These are phyloP conservation scores for Paracamarosporium sp. DNA, from an alignment of 2,329 filamentous ascomycete genomes.

Conservation along the genomic window DNA sequence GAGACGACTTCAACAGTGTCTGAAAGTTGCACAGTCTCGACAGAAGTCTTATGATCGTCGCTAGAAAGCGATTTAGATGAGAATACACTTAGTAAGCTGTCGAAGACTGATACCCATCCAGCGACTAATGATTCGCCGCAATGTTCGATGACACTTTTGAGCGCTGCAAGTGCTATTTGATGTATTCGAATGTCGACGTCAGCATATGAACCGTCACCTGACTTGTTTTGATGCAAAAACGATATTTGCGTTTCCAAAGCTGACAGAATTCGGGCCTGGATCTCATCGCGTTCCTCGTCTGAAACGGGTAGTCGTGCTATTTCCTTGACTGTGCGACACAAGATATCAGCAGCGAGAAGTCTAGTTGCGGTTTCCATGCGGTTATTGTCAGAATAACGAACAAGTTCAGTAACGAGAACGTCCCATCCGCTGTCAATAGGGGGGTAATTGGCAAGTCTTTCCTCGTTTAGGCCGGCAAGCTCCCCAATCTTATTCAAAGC, in stretches of 20 bases:
- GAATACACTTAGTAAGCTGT: constrained; percentile 85
- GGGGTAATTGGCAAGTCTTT: constrained; percentile 71
- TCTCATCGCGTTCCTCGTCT: constrained; percentile 51
- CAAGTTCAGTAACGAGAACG: constrained; percentile 64
- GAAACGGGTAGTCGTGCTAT: constrained; percentile 60
- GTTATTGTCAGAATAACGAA: constrained; percentile 52
- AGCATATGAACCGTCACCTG: constrained; percentile 63
- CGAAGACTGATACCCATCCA: constrained; percentile 87
- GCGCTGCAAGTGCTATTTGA: constrained; percentile 76
- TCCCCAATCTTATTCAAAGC: constrained; percentile 57
- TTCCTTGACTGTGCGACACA: constrained; percentile 55
- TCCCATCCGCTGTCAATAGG: constrained; percentile 78
- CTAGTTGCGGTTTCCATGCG: constrained; percentile 52
- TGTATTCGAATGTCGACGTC: constrained; percentile 80
- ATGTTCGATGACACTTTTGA: constrained; percentile 84
- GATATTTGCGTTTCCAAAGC: constrained; percentile 69
- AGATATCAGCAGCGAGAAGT: constrained; percentile 56
- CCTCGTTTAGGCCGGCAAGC: constrained; percentile 53
- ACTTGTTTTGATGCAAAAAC: constrained; percentile 61
- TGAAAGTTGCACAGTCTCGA: not conserved
- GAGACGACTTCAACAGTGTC: constrained; percentile 58
- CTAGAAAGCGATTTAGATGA: constrained; percentile 4
- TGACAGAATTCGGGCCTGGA: constrained; percentile 76
- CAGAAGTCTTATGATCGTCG: not conserved
- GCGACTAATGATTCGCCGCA: constrained; percentile 82